Base-by-base conservation (phyloP, 164 flowering plant genomes). In the Dillenia turbinata region DNA sequence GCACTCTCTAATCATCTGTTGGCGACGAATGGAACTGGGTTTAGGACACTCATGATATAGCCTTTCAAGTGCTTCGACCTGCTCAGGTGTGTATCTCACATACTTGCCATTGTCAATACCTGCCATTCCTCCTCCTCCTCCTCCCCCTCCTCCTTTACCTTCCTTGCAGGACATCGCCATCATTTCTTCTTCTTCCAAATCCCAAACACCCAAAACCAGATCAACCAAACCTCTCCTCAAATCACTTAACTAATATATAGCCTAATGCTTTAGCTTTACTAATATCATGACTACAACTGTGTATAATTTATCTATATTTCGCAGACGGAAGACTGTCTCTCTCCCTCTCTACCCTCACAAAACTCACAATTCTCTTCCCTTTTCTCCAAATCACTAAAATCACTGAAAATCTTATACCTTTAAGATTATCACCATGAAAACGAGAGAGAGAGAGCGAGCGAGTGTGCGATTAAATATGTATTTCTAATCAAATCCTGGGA, bases 1-100 rank as follows among this genome's bases (percentile, higher is more conserved):
- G 60, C 99, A 94, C 62, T 91, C 99, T 11, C 99, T 70, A 44
- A 94, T 91, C 13, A 94, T 79, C 83, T 94, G 98, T 63, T 94
- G 98, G 33, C 98, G 82, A 40, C 98, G 86, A 67, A 91, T 75
- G 1, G 97, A 89, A 67, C 93, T 91, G 57, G 98, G 98, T 65
- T 93, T 93, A 1, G 98, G 98, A 71, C 98, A 93, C 8, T 93
- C 98, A 57, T 84, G 92, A 74, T 93, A 93, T 12, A 93, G 80
- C 83, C 98, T 82, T 79, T 93, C 98, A 12, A 93, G 81, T 15
- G 98, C 98, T 66, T 93, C 98, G 57, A 93, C 98, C 82, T 93
- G 98, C 84, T 90, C 98, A 49, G 98, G 97, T 54, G 98, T 93
- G 73, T 93, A 93, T 52, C 98, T 74, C 3, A 93, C 98, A 69